Conservation (phyloP, 306 rosid genomes). For the Delonix regia region DNA sequence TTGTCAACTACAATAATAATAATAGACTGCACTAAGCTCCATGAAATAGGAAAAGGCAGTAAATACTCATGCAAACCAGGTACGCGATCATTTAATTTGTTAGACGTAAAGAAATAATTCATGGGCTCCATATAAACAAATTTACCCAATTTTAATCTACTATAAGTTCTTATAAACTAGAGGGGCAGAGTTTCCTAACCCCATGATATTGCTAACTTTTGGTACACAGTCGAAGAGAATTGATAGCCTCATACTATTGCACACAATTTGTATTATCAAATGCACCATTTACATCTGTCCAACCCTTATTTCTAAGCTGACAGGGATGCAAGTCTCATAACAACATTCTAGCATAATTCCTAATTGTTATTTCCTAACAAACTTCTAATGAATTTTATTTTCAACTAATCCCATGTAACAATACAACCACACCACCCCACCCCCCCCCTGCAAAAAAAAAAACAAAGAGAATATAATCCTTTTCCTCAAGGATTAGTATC, state of each 20-base stretch:
- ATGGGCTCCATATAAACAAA: neutral
- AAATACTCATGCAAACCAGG: too few relatives aligned
- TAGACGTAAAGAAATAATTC: neutral
- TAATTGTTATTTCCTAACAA: neutral
- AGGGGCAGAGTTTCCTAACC: neutral
- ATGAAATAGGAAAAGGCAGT: too few relatives aligned
- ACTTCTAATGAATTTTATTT: too few relatives aligned
- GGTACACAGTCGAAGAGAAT: neutral
- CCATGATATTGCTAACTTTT: neutral
- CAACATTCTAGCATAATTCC: too few relatives aligned
- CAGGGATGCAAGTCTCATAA: too few relatives aligned
- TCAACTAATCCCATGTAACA: neutral
- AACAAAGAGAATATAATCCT: too few relatives aligned
- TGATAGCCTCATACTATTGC: neutral
- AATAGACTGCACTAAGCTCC: neutral
- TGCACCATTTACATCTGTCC: neutral
- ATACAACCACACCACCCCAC: too few relatives aligned
- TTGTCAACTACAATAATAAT: neutral
- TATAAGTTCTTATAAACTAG: neutral
- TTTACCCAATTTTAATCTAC: neutral
- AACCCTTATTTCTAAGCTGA: too few relatives aligned
- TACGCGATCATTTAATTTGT: too few relatives aligned
- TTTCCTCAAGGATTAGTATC: neutral
- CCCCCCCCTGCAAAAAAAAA: neutral
- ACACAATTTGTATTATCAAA: neutral